These are phyloP conservation scores for Coniferiporia weirii DNA, from an alignment of 1,284 basidiomycete species.

Conservation along the genomic window DNA sequence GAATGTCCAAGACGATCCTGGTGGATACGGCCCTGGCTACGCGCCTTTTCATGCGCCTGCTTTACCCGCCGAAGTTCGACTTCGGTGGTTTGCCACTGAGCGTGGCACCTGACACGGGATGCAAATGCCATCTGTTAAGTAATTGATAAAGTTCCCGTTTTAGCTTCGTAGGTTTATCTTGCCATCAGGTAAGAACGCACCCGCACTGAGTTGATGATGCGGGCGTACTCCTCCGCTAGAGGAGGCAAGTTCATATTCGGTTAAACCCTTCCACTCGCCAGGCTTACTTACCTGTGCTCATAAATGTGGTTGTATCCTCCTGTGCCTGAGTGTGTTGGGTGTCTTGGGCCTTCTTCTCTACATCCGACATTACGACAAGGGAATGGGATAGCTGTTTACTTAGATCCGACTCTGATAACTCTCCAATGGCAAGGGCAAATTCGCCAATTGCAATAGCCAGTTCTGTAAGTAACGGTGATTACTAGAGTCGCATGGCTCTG, in stretches of 20 bases:
- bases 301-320: conserved; percentile 71
- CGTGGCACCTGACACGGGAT: conserved; percentile 79
- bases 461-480: conserved; percentile 39
- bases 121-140: conserved; percentile 70
- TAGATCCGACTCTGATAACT: conserved; percentile 71
- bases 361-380: conserved; percentile 64
- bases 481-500: background rate
- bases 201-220: conserved; percentile 86
- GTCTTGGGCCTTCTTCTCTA: conserved; percentile 69
- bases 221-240: conserved; percentile 84
- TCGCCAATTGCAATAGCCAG: conserved; percentile 63
- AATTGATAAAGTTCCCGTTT: conserved; percentile 1
- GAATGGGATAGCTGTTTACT: conserved; percentile 67
- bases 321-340: conserved; percentile 68
- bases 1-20: conserved; percentile 63
- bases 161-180: background rate
- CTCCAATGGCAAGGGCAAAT: conserved; percentile 62
- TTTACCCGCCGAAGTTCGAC: conserved; percentile 70
- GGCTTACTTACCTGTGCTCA: conserved; percentile 56
- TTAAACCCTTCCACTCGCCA: background rate
- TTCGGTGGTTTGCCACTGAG: conserved; percentile 76
- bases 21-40: conserved; percentile 65
- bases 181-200: conserved; percentile 39
- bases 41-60: conserved; percentile 75
- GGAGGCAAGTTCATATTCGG: background rate